Percentiles rank a stretch among this genome's conserved stretches.
Conservation (phyloP, 2,329 filamentous ascomycete genomes). For the Penicillium sp. region DNA sequence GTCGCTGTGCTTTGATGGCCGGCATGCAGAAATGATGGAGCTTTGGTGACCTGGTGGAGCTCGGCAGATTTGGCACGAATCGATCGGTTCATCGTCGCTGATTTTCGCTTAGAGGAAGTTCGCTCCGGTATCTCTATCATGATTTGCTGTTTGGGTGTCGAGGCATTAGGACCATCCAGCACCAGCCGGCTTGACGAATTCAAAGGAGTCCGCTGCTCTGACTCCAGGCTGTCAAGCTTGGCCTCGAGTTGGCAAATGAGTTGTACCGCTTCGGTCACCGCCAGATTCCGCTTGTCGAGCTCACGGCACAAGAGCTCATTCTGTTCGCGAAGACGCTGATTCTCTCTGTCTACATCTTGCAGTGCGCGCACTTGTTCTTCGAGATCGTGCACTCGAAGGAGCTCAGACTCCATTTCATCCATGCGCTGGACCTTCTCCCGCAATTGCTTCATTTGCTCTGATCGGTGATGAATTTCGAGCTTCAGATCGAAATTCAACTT, state of each 20-base stretch:
- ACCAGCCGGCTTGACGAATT: constrained; percentile 23
- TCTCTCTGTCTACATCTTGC: constrained; percentile 31
- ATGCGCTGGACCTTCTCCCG: constrained; percentile 35
- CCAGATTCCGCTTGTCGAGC: constrained; percentile 37
- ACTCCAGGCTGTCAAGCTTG: constrained; percentile 32
- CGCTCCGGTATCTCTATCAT: constrained; percentile 36
- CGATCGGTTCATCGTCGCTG: constrained; percentile 9
- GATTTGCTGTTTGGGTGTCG: constrained; percentile 24
- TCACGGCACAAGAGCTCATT: constrained; percentile 35
- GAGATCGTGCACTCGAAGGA: constrained; percentile 30
- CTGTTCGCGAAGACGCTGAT: constrained; percentile 31
- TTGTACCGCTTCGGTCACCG: constrained; percentile 39
- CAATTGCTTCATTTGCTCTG: constrained; percentile 35
- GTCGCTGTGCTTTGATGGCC: constrained; percentile 33
- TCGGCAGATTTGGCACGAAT: constrained; percentile 16
- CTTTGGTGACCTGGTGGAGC: constrained; percentile 26
- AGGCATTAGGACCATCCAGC: constrained; percentile 22
- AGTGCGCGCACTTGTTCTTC: constrained; percentile 37
- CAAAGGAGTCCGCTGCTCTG: constrained; percentile 14
- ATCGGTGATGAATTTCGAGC: constrained; percentile 37
- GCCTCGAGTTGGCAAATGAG: constrained; percentile 41
- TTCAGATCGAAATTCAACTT: constrained; percentile 42
- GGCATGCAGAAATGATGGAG: constrained; percentile 37
- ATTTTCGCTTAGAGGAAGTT: constrained; percentile 32
- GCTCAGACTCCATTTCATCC: constrained; percentile 31